These are phyloP conservation scores for Apiotrichum veenhuisii DNA, from an alignment of 1,284 basidiomycete genomes.

Conservation along the genomic window DNA sequence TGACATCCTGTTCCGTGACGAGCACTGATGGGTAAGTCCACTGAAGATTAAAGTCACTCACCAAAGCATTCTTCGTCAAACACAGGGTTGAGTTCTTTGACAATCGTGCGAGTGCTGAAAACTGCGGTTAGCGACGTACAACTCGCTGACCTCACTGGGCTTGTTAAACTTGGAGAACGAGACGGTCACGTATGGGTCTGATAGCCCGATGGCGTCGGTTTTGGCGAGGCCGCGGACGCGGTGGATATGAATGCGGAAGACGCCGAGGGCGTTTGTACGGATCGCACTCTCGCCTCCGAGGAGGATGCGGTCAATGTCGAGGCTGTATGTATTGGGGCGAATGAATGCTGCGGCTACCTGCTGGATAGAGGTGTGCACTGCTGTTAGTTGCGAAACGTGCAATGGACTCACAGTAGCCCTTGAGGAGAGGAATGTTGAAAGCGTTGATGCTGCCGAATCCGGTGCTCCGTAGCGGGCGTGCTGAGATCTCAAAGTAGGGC, in stretches of 20 bases:
- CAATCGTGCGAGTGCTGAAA: constrained; percentile 47
- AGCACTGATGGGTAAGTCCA: constrained; percentile 28
- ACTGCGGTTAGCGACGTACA: constrained; percentile 16
- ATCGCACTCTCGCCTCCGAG: constrained; percentile 39
- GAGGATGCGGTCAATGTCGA: constrained; percentile 49
- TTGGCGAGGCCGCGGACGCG: constrained; percentile 37
- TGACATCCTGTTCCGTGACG: constrained; percentile 39
- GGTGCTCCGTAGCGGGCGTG: constrained; percentile 40
- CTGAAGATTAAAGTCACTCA: not conserved
- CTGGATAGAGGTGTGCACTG: constrained; percentile 41
- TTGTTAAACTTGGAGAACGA: constrained; percentile 46
- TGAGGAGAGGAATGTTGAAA: constrained; percentile 47
- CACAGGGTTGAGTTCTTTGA: constrained; percentile 37
- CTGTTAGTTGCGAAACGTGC: no score
- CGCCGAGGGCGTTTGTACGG: constrained; percentile 41
- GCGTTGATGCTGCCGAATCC: constrained; percentile 48
- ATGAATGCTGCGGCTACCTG: constrained; percentile 47
- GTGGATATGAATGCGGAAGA: constrained; percentile 45
- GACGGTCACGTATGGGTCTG: constrained; percentile 48
- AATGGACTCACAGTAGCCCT: no score
- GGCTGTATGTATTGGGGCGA: constrained; percentile 40
- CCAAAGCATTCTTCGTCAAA: constrained; percentile 48
- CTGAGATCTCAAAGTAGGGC: constrained; percentile 48
- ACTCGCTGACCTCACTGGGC: constrained; percentile 24
- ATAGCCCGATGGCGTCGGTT: constrained; percentile 43